Base-by-base conservation (phyloP, 495 filamentous ascomycete species). In the Penicillium simplicissimum region DNA sequence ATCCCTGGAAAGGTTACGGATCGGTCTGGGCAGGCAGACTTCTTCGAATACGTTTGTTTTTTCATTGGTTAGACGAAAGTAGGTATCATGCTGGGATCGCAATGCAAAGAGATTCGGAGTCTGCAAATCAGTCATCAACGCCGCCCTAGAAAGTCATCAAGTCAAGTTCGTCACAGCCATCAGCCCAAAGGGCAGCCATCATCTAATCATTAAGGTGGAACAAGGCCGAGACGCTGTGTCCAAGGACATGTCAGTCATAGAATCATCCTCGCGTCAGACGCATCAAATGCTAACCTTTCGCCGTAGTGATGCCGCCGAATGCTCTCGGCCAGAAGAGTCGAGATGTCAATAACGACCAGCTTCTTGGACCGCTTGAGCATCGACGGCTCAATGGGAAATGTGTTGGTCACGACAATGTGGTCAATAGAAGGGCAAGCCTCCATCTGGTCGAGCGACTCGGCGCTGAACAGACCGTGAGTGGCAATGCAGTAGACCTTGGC, bases 401-500 rank as follows among this genome's bases (percentile, higher is more conserved):
- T 92, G 77, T 98, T 96, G 25, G 95, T 98, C 61, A 98, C 95
- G 45, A 98, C 88, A 63, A 98, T 94, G 62, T 87, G 79, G 71
- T 98, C 88, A 70, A 98, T 98, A 67, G 90, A 96, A 40, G 92
- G 85, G 77, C 95, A 97, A 28, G 84, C 85, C 72, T 96, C 88
- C 83, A 98, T 87, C 74, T 97, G 90, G 66, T 91, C 89, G 11
- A 98, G 84, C 57, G 90, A 92, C 67, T 97, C 89, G 38, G 87
- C 90, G 42, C 92, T 91, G 71, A 98, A 98, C 23, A 98, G 84
- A 17, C 92, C 96, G 69, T 98, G 95, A 0, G 95, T 98, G 19
- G 96, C 95, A 77, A 98, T 96, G 76, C 92, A 96, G 74, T 97
- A 97, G 43, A 98, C 95, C 74, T 90, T 92, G 72, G 91, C 93